Conservation (phyloP, 192 early-diverging fungal genomes). For the Phlyctochytrium bullatum region DNA sequence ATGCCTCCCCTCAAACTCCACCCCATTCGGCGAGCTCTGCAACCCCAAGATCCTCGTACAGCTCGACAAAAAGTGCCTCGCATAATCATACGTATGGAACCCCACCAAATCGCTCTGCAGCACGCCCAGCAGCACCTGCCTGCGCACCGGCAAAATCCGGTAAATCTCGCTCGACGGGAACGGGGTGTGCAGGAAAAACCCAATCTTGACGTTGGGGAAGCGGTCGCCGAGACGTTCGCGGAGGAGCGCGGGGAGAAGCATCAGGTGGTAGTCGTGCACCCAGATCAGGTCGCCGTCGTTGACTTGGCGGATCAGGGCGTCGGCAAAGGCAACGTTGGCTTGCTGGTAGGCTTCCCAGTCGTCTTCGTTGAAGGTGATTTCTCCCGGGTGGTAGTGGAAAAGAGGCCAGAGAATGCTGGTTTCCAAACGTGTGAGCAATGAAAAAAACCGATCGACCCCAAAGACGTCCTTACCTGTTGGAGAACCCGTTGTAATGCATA, state of each 20-base stretch:
- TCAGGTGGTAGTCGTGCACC: conserved; percentile 92
- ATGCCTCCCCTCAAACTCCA: conserved; percentile 88
- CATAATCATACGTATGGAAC: conserved; percentile 99
- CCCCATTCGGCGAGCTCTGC: conserved; percentile 87
- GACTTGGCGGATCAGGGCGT: conserved; percentile 77
- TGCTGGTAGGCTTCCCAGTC: conserved; percentile 94
- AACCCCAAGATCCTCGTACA: conserved; percentile 96
- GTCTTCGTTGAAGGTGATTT: conserved; percentile 92
- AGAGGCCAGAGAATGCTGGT: conserved; percentile 97
- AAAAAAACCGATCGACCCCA: neutral
- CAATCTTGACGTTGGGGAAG: conserved; percentile 77
- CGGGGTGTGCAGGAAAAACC: conserved; percentile 98
- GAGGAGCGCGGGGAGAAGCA: conserved; percentile 89
- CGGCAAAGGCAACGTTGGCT: conserved; percentile 94
- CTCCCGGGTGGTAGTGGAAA: conserved; percentile 99
- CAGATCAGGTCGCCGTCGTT: conserved; percentile 71
- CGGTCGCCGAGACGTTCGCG: conserved; percentile 48
- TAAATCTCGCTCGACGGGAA: conserved; percentile 98
- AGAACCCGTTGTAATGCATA: conserved; percentile 98
- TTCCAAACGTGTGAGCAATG: conserved; percentile 10
- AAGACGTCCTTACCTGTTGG: conserved; percentile 61
- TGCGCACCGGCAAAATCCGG: conserved; percentile 60
- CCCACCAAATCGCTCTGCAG: conserved; percentile 91
- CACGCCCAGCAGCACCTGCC: conserved; percentile 90
- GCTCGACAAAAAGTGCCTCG: conserved; percentile 94